phyloP scores from a whole-genome alignment of 2,329 filamentous ascomycete genomes.

The Amylocarpus encephaloides region DNA sequence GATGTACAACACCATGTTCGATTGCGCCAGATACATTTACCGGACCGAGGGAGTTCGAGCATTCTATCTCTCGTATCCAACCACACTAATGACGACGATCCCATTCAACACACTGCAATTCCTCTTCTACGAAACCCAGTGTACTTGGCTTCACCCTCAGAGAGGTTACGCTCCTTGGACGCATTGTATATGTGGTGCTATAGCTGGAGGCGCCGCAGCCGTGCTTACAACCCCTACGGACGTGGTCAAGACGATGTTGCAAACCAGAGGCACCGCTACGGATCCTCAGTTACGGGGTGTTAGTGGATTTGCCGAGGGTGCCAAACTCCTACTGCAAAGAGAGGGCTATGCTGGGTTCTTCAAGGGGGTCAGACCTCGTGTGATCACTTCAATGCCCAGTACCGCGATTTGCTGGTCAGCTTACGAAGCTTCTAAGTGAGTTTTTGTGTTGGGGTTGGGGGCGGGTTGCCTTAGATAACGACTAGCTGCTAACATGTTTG shows the following conservation, averaged over 20 bases:
- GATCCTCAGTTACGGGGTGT: conserved; percentile 59
- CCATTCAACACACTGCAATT: conserved; percentile 97
- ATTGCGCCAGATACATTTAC: conserved; percentile 87
- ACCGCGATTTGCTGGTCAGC: conserved; percentile 98
- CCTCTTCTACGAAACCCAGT: conserved; percentile 94
- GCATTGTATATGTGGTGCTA: conserved; percentile 85
- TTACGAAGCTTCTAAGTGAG: conserved; percentile 63
- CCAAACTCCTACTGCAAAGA: conserved; percentile 47
- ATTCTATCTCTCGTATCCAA: conserved; percentile 98
- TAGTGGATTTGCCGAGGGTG: conserved; percentile 28
- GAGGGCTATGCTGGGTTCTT: conserved; percentile 87
- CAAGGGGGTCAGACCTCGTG: conserved; percentile 82
- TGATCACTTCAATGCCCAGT: conserved; percentile 96
- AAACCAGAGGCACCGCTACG: conserved; percentile 78
- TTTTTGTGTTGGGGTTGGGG: too few relatives aligned
- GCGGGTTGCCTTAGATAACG: background rate
- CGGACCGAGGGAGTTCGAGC: conserved; percentile 78
- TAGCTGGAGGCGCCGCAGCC: conserved; percentile 89
- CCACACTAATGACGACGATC: conserved; percentile 96
- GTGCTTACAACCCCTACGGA: conserved; percentile 94
- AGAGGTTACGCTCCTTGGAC: conserved; percentile 87
- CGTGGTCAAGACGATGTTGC: conserved; percentile 95
- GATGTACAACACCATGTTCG: conserved; percentile 75
- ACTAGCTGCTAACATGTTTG: conserved; percentile 6
- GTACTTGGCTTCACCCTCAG: conserved; percentile 82